phyloP scores from a whole-genome alignment of 176 grass and related monocot genomes.

The Thalia dealbata region DNA sequence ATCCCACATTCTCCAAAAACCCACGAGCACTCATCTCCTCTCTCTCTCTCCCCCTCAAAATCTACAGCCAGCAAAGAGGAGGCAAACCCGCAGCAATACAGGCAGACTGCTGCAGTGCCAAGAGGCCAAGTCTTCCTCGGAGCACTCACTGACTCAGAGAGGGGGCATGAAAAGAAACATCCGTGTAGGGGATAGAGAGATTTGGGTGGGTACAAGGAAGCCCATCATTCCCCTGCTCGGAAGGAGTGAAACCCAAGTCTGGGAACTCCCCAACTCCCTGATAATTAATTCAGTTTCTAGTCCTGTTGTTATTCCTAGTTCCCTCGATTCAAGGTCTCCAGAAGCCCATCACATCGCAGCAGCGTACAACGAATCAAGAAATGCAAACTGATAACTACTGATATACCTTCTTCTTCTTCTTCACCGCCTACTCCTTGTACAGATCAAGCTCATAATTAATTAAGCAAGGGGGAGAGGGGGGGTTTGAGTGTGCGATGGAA shows the following conservation, averaged over 20 bases:
- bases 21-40: constrained; percentile 5
- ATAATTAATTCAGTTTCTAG: background rate
- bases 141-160: background rate
- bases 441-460: too few relatives aligned
- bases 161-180: background rate
- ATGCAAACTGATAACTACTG: background rate
- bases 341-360: background rate
- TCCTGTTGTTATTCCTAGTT: background rate
- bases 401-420: too few relatives aligned
- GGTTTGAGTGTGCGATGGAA: background rate
- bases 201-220: constrained; percentile 15
- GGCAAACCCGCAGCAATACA: background rate
- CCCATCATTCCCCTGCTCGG: constrained; percentile 17
- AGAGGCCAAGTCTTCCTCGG: background rate
- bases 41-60: background rate
- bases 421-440: too few relatives aligned
- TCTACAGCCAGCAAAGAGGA: background rate
- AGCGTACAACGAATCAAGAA: background rate
- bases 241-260: constrained; percentile 18
- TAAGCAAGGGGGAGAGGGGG: too few relatives aligned
- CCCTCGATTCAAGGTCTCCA: background rate
- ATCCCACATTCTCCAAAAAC: constrained; percentile 10
- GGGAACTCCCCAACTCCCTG: background rate
- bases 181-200: constrained; percentile 7
- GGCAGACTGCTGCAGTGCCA: constrained; percentile 4